Evolutionary conservation across 2,329 filamentous ascomycete species (phyloP), one percentile per base, ranked within the genome.

Genomic region (Ramularia endophylla): DNA sequence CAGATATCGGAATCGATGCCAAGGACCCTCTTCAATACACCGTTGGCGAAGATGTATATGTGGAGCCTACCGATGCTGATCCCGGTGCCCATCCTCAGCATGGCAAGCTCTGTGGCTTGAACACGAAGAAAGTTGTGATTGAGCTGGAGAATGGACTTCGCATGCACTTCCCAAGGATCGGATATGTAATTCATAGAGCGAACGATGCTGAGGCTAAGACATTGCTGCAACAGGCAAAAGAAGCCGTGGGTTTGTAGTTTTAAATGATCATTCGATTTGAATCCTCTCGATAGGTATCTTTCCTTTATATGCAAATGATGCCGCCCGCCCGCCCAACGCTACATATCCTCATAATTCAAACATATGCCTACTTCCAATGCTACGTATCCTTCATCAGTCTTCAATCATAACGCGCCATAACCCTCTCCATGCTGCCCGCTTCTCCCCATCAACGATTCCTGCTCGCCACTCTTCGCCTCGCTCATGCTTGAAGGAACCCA

Each of bases 401-500:
- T 25, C 22, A 25, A 6, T 25, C 22, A 25, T 25, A 25, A 25
- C 22, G 22, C 22, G 22, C 22, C 22, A 11, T 25, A 25, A 6
- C 22, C 22, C 22, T 25, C 22, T 25, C 22, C 22, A 25, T 25
- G 22, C 22, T 25, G 22, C 22, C 22, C 22, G 11, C 22, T 25
- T 25, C 22, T 25, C 6, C 22, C 22, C 22, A 25, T 25, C 22
- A 25, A 25, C 11, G 22, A 25, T 25, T 25, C 22, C 11, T 25
- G 22, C 11, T 25, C 22, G 11, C 11, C 22, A 11, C 22, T 25
- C 22, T 25, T 25, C 11, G 6, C 22, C 22, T 25, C 22, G 11
- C 22, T 25, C 11, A 25, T 11, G 11, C 22, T 25, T 6, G 22
- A 25, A 6, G 79, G 79, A 27, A 80, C 72, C 79, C 78, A 82